These are phyloP conservation scores for Exidia glandulosa DNA, from an alignment of 768 basidiomycete species.

Conservation along the genomic window DNA sequence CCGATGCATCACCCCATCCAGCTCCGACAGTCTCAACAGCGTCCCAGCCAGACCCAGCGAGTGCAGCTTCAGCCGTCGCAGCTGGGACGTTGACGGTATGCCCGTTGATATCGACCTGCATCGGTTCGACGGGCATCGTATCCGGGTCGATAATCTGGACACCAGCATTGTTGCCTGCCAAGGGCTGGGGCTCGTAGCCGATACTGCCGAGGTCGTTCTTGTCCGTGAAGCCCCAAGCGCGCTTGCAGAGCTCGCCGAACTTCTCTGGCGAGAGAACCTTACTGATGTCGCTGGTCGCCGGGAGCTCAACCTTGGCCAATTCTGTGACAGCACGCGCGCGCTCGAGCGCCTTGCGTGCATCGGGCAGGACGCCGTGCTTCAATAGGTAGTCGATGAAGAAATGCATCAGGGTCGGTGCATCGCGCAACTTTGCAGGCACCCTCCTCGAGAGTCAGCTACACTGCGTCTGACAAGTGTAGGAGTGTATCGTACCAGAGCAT, in stretches of 20 bases:
- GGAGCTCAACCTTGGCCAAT: conserved; percentile 38
- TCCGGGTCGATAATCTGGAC: conserved; percentile 13
- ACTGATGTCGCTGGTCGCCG: conserved; percentile 34
- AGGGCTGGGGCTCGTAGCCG: conserved; percentile 1
- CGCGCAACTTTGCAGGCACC: conserved; percentile 37
- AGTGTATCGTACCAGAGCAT: conserved; percentile 46
- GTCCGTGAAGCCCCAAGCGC: conserved; percentile 31
- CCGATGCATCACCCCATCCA: conserved; percentile 3
- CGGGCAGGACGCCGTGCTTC: conserved; percentile 42
- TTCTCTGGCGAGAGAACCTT: conserved; percentile 33
- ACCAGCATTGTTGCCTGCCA: conserved; percentile 8
- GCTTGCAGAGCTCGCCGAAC: conserved; percentile 38
- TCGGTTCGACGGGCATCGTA: neutral
- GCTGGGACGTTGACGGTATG: conserved; percentile 9
- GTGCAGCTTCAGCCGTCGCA: neutral
- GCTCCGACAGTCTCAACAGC: conserved; percentile 5
- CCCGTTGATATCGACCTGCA: conserved; percentile 7
- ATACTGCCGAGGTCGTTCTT: conserved; percentile 2
- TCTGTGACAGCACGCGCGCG: conserved; percentile 18
- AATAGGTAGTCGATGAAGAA: conserved; percentile 57
- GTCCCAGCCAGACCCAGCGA: conserved; percentile 4
- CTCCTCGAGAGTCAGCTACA: conserved; percentile 14
- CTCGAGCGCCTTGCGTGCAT: conserved; percentile 32
- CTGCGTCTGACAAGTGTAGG: neutral
- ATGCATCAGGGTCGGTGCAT: conserved; percentile 40